Base-by-base conservation (phyloP, 2,329 filamentous ascomycete species). In the Phialophora macrospora region DNA sequence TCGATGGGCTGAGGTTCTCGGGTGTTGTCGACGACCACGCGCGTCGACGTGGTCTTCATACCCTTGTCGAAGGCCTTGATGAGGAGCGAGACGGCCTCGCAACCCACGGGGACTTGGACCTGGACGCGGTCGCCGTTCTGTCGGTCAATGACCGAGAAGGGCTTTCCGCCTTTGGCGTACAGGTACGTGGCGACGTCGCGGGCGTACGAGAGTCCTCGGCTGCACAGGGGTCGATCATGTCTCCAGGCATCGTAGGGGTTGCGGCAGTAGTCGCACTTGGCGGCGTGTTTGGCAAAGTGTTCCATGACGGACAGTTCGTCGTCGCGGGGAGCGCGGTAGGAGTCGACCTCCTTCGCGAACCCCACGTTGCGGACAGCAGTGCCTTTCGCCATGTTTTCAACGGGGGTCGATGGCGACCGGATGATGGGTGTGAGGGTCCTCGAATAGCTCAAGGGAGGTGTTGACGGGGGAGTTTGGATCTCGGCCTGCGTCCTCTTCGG, bases 1-100 rank as follows among this genome's bases (percentile, higher is more conserved):
- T 67, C 65, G 30, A 38, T 30, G 22, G 26, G 49, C 8, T 57
- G 60, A 26, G 22, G 38, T 34, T 34, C 62, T 14, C 52, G 48
- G 26, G 60, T 49, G 26, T 56, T 60, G 26, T 58, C 46, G 26
- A 64, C 58, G 22, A 66, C 54, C 48, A 61, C 34, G 34, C 62
- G 64, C 2, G 51, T 24, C 48, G 56, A 52, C n/a, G 63, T 69
- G 11, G 71, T 57, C 14, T 56, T 65, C 56, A 82, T 69, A 5
- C 80, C 80, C 12, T 76, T 73, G 60, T 81, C 79, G 26, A 82
- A 72, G 2, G 80, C 80, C 7, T 76, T 75, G 9, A 82, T 73
- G 17, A 83, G 73, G 20, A 72, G 73, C 17, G 74, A 74, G 51
- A 79, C 75, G 6, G 75, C 74, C 6, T 68, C 67, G 65, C 72